phyloP scores from a whole-genome alignment of 148 eudicot genomes.

The Arbutus unedo region DNA sequence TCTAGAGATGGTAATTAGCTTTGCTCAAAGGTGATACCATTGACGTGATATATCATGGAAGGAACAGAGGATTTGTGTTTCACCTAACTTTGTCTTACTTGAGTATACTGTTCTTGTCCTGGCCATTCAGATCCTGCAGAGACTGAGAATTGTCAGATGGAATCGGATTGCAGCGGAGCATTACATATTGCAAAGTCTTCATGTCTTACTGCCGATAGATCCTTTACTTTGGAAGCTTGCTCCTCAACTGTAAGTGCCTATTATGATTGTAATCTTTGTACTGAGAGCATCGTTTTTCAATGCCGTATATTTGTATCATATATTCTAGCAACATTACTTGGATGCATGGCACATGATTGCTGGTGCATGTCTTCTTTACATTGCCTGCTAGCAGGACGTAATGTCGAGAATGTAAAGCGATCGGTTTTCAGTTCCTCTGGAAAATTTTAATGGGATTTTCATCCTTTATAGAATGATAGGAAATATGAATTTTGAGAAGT shows the following conservation, averaged over 20 bases:
- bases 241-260: slow-evolving; percentile 50
- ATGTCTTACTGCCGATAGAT: background rate
- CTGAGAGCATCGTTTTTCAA: background rate
- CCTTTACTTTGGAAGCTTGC: slow-evolving; percentile 34
- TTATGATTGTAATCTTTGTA: background rate
- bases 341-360: background rate
- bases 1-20: slow-evolving; percentile 36
- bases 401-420: background rate
- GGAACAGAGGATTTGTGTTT: background rate
- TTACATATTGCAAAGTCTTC: slow-evolving; percentile 12
- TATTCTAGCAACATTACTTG: background rate
- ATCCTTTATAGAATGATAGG: background rate
- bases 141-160: slow-evolving; percentile 8
- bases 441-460: background rate
- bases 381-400: background rate
- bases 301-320: background rate
- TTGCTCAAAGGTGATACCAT: background rate
- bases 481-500: background rate
- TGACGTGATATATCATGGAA: background rate
- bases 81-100: background rate
- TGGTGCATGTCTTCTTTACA: background rate
- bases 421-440: background rate
- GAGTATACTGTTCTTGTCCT: slow-evolving; percentile 23
- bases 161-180: slow-evolving; percentile 14
- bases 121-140: slow-evolving; percentile 32